phyloP scores from a whole-genome alignment of 225 moss, liverwort and hornwort species.

The Polytrichum commune region DNA sequence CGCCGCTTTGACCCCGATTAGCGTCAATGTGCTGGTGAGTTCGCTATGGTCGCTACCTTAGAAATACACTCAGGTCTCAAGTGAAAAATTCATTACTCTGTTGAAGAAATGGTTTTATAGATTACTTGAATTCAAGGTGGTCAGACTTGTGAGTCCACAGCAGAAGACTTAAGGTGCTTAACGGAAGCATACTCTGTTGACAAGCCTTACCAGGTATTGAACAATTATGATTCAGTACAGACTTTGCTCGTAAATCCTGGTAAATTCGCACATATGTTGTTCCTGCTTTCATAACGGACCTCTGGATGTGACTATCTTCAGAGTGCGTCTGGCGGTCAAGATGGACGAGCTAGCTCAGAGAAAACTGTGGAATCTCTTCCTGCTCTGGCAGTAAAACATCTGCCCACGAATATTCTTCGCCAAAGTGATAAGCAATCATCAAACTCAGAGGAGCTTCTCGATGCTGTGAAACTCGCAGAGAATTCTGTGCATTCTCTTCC shows the following conservation, averaged over 20 bases:
- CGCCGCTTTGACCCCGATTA: slow-evolving; percentile 20
- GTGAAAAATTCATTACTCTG: too few species aligned
- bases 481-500: not conserved
- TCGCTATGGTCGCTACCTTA: too few species aligned
- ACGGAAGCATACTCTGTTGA: too few species aligned
- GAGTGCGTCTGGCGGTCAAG: slow-evolving; percentile 8
- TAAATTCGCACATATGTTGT: not conserved
- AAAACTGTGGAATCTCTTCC: not conserved
- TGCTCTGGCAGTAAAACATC: slow-evolving; percentile 9
- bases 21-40: slow-evolving; percentile 22
- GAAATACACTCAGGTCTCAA: too few species aligned
- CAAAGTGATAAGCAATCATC: not conserved
- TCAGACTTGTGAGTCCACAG: too few species aligned
- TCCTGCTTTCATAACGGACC: not conserved
- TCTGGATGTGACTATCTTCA: not conserved
- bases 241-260: too few species aligned
- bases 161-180: too few species aligned
- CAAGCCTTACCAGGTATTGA: too few species aligned
- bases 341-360: slow-evolving; percentile 9
- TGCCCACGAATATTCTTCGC: not conserved
- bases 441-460: slow-evolving; percentile 1
- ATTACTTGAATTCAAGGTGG: too few species aligned
- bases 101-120: too few species aligned
- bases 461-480: not conserved
- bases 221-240: too few species aligned